These are phyloP conservation scores for Tieghemiomyces parasiticus DNA, from an alignment of 192 early-diverging fungal species.

Conservation along the genomic window DNA sequence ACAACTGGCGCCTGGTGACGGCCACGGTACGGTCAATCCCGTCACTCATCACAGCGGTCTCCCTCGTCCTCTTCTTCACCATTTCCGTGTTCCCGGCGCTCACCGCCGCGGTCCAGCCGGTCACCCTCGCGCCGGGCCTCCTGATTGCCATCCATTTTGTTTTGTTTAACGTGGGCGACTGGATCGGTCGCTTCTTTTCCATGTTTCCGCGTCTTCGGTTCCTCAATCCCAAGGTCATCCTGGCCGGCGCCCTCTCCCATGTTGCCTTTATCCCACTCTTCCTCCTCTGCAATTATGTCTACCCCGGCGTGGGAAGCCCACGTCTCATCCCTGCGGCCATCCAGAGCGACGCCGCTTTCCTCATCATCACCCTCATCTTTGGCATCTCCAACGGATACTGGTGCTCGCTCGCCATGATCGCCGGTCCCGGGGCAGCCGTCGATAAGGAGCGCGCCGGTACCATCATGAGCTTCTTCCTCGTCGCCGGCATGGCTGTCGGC, in stretches of 20 bases:
- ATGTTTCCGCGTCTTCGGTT: constrained; percentile 28
- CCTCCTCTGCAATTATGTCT: constrained; percentile 47
- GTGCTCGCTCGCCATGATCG: constrained; percentile 46
- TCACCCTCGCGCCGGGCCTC: constrained; percentile 30
- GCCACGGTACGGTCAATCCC: not conserved
- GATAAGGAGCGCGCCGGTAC: constrained; percentile 42
- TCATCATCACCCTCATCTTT: constrained; percentile 35
- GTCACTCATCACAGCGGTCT: constrained; percentile 18
- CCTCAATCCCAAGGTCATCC: constrained; percentile 19
- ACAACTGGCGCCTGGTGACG: not conserved
- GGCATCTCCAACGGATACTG: constrained; percentile 52
- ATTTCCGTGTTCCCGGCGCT: constrained; percentile 59
- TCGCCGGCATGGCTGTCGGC: constrained; percentile 51
- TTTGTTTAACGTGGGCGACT: constrained; percentile 56
- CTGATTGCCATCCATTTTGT: constrained; percentile 64
- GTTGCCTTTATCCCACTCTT: constrained; percentile 50
- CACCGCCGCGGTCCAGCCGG: constrained; percentile 46
- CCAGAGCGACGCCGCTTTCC: constrained; percentile 23
- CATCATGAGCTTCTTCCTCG: constrained; percentile 46
- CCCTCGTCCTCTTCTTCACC: constrained; percentile 47
- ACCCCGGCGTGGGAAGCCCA: constrained; percentile 14
- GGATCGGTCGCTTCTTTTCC: constrained; percentile 41
- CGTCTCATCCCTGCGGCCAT: constrained; percentile 12
- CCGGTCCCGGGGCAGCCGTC: constrained; percentile 23
- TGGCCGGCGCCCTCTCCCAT: constrained; percentile 29